Evolutionary conservation across 306 rosid species (phyloP), one percentile per base, ranked within the genome.

Genomic region (Dalbergia cochinchinensis): DNA sequence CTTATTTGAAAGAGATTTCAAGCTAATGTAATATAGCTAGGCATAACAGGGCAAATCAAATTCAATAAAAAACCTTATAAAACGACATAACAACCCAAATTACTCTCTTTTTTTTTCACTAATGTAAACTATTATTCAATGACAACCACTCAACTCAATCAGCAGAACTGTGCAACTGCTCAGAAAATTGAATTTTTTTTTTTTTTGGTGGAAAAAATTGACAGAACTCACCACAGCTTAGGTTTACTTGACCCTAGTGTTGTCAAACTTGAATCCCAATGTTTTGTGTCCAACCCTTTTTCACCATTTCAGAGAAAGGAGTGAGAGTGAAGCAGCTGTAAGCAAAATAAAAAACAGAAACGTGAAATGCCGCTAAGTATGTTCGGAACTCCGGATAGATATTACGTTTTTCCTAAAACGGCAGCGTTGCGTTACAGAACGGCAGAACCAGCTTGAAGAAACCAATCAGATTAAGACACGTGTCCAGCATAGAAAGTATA

Each of bases 11-110:
- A 42, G 37, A 3, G 57, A 9, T 22, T 45, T 12, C 11, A 68
- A 68, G 54, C 72, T 44, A 20, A 20, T 45, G 18, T 44, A 67
- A n/a, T 15, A 68, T 15, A 68, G 57, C 57, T 20, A 44, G 58
- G 20, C 57, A 53, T 22, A 47, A 69, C 61, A 1, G 11, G 73
- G 62, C 7, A 50, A 14, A 76, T 31, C 16, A 47, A 31, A 6
- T 15, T 62, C 48, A 65, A 18, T 18, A 15, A 76, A 76, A 0
- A 34, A 19, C 22, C 41, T 18, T 4, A 19, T 31, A 64, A 45
- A 63, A n/a, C 50, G 34, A 62, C 15, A 14, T 5, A 74, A 8
- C 54, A 11, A 71, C 35, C 53, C 14, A 55, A 74, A 39, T 14
- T 19, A 0, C n/a, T 55, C 16, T 15, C 7, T 3, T 4, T 74